phyloP scores from a whole-genome alignment of 2,329 filamentous ascomycete genomes.

The Ophiostoma quercus region DNA sequence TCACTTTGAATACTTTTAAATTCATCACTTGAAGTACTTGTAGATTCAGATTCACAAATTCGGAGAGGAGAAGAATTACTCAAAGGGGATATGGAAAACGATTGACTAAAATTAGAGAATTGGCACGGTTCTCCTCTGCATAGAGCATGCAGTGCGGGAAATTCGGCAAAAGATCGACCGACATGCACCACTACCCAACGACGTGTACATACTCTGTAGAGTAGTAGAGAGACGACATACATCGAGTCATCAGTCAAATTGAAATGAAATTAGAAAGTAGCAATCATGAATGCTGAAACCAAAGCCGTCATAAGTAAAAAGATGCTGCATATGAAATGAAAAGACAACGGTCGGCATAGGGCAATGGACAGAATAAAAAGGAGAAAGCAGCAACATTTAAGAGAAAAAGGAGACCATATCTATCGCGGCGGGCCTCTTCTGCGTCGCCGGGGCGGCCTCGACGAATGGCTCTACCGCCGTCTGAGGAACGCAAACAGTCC shows the following conservation, averaged over 20 bases:
- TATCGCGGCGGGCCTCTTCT: not conserved
- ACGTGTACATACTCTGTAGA: not conserved
- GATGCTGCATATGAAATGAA: not conserved
- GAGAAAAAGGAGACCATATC: not conserved
- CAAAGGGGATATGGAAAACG: not conserved
- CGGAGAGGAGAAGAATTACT: not conserved
- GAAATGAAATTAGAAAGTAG: not conserved
- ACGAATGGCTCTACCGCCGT: not conserved
- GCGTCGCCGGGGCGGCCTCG: not conserved
- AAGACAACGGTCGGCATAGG: not conserved
- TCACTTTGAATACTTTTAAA: too few relatives aligned
- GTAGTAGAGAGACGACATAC: too few relatives aligned
- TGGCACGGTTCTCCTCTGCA: not conserved
- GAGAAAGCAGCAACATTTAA: not conserved
- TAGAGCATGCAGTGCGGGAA: constrained; percentile 6
- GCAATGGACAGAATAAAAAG: not conserved
- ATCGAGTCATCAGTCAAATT: too few relatives aligned
- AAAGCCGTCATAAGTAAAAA: not conserved
- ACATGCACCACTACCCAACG: not conserved
- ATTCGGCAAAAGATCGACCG: not conserved
- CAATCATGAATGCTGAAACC: not conserved
- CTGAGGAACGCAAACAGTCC: constrained; percentile 11
- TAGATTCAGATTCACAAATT: too few relatives aligned
- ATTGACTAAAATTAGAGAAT: not conserved
- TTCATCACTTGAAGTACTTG: too few relatives aligned